Evolutionary conservation across 108 stramenopile species (phyloP).

Genomic region (Discostella pseudostelligera): DNA sequence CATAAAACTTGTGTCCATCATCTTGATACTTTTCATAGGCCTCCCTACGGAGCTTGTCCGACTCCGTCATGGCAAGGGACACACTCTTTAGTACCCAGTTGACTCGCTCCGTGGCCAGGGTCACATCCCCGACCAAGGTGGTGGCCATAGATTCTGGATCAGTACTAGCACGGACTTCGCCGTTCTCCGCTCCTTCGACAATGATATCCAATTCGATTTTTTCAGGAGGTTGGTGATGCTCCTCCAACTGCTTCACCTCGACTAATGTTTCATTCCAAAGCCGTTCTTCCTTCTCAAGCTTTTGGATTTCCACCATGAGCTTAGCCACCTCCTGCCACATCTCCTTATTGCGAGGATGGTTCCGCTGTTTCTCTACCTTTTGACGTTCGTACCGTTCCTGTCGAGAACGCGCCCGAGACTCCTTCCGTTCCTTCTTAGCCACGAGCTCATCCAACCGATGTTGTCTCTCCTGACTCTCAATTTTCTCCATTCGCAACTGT

Average conservation of each 20-base stretch:
- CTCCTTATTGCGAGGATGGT: constrained; percentile 45
- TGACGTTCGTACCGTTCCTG: constrained; percentile 22
- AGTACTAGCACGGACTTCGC: neutral
- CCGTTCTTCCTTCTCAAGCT: constrained; percentile 44
- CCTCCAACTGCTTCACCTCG: constrained; percentile 36
- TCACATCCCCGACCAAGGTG: constrained; percentile 39
- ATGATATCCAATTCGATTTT: constrained; percentile 35
- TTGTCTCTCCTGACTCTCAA: constrained; percentile 16
- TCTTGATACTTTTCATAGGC: constrained; percentile 40
- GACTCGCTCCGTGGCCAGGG: constrained; percentile 42
- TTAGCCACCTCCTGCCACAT: constrained; percentile 44
- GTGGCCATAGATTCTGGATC: constrained; percentile 29
- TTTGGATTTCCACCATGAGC: constrained; percentile 45
- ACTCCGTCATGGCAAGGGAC: constrained; percentile 45
- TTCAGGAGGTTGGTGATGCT: constrained; percentile 28
- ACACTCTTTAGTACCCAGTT: constrained; percentile 42
- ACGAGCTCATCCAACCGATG: constrained; percentile 4
- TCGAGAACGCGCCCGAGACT: constrained; percentile 24
- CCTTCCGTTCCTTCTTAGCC: constrained; percentile 29
- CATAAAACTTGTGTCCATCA: constrained; percentile 46
- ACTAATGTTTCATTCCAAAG: constrained; percentile 35
- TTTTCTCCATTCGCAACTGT: constrained; percentile 9
- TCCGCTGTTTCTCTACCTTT: constrained; percentile 27
- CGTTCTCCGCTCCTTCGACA: neutral
- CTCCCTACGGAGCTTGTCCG: constrained; percentile 43